These are phyloP conservation scores for Pichia scutulata DNA, from an alignment of 805 yeast genomes.

Conservation along the genomic window DNA sequence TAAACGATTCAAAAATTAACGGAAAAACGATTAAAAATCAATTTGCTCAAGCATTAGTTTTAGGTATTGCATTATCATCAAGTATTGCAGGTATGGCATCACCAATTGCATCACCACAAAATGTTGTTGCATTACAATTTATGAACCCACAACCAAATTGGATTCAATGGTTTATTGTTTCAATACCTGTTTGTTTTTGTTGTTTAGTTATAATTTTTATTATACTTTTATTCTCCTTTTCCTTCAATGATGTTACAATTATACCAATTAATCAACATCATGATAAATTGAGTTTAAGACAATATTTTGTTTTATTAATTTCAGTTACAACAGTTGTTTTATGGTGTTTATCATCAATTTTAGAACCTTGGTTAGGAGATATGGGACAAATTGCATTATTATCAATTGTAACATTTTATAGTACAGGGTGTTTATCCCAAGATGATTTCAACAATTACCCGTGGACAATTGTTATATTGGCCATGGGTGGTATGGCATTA, in stretches of 20 bases:
- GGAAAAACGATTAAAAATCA: conserved; percentile 22
- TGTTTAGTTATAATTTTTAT: conserved; percentile 67
- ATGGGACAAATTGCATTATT: conserved; percentile 94
- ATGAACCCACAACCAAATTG: conserved; percentile 82
- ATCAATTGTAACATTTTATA: conserved; percentile 87
- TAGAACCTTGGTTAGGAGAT: conserved; percentile 75
- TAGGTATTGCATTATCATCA: conserved; percentile 90
- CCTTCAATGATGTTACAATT: conserved; percentile 35
- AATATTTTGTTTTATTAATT: conserved; percentile 66
- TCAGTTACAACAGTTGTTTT: conserved; percentile 66
- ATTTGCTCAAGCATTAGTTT: conserved; percentile 74
- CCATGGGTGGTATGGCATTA: conserved; percentile 96
- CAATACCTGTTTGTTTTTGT: conserved; percentile 69
- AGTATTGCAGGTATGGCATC: conserved; percentile 96
- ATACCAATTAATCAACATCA: conserved; percentile 54
- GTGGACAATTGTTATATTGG: conserved; percentile 92
- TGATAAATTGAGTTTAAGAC: conserved; percentile 64
- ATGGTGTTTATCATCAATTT: conserved; percentile 83
- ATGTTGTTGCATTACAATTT: conserved; percentile 79
- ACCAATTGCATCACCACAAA: conserved; percentile 96
- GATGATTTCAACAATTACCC: conserved; percentile 94
- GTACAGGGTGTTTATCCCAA: conserved; percentile 76
- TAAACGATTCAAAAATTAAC: conserved; percentile 56
- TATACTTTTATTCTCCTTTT: conserved; percentile 57
- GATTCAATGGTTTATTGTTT: conserved; percentile 89